phyloP scores from a whole-genome alignment of 805 yeast genomes.

The Candida silvicultrix region DNA sequence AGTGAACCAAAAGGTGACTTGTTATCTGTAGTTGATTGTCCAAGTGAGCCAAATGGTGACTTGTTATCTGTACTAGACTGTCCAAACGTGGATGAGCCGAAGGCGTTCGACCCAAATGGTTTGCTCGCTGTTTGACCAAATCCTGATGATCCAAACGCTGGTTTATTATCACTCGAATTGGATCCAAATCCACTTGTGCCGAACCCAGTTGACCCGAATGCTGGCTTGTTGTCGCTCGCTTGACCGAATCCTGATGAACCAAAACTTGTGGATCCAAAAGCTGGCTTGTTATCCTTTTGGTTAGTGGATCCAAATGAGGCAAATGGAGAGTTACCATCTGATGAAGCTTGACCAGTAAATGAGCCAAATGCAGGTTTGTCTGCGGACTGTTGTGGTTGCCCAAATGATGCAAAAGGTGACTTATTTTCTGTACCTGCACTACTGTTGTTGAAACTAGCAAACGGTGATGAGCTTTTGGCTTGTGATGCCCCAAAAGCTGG shows the following conservation, averaged over 20 bases:
- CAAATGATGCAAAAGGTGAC: constrained; percentile 24
- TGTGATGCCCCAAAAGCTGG: constrained; percentile 13
- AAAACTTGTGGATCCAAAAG: constrained; percentile 8
- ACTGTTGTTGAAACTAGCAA: not conserved
- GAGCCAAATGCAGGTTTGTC: constrained; percentile 17
- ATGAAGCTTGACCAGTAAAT: constrained; percentile 15
- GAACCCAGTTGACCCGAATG: constrained; percentile 21
- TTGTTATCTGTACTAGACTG: constrained; percentile 2
- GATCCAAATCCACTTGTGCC: constrained; percentile 21
- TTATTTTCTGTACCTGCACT: constrained; percentile 5
- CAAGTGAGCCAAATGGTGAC: constrained; percentile 20
- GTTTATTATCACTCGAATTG: not conserved
- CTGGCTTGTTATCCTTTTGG: not conserved
- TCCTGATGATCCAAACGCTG: constrained; percentile 5
- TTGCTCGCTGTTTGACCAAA: constrained; percentile 6
- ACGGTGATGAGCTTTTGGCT: not conserved
- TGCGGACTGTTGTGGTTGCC: constrained; percentile 7
- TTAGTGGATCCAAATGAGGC: constrained; percentile 21
- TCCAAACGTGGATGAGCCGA: constrained; percentile 6
- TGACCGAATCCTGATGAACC: constrained; percentile 21
- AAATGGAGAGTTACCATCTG: constrained; percentile 12
- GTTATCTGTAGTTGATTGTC: constrained; percentile 2
- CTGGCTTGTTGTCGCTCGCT: constrained; percentile 8
- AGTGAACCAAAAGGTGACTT: not conserved
- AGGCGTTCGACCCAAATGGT: not conserved